Evolutionary conservation across 495 filamentous ascomycete species (phyloP).

Genomic region (Talaromyces stipitatus): DNA sequence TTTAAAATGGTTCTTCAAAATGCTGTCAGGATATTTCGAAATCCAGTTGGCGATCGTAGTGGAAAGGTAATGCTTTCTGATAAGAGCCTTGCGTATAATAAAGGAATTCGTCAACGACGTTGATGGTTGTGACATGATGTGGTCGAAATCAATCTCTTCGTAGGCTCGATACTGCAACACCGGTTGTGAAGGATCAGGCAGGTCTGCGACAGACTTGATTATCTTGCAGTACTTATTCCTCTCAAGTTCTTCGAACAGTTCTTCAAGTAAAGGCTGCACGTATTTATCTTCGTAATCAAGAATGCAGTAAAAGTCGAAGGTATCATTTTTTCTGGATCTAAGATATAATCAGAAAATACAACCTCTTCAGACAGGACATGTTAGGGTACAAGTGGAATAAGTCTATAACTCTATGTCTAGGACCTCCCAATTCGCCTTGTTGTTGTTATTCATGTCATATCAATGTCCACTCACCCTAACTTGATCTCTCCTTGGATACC

Average conservation of each 20-base stretch:
- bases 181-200: conserved; percentile 34
- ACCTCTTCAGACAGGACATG: neutral
- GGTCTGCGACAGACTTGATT: conserved; percentile 36
- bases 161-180: conserved; percentile 82
- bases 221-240: conserved; percentile 33
- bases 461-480: conserved; percentile 63
- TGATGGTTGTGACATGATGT: conserved; percentile 50
- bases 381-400: neutral
- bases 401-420: conserved; percentile 7
- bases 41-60: conserved; percentile 73
- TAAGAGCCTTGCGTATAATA: conserved; percentile 94
- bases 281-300: conserved; percentile 82
- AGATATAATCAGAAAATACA: conserved; percentile 32
- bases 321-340: conserved; percentile 32
- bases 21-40: conserved; percentile 67
- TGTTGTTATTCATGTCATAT: conserved; percentile 6
- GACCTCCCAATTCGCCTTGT: neutral
- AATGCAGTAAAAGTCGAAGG: conserved; percentile 55
- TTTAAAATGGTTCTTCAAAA: conserved; percentile 61
- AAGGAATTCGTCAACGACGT: conserved; percentile 70
- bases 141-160: conserved; percentile 76
- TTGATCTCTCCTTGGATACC: conserved; percentile 68
- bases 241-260: conserved; percentile 33
- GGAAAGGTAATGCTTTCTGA: conserved; percentile 87
- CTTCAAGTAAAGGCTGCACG: conserved; percentile 72